Evolutionary conservation across 257 asterid species (phyloP).

Genomic region (Henckelia pumila): DNA sequence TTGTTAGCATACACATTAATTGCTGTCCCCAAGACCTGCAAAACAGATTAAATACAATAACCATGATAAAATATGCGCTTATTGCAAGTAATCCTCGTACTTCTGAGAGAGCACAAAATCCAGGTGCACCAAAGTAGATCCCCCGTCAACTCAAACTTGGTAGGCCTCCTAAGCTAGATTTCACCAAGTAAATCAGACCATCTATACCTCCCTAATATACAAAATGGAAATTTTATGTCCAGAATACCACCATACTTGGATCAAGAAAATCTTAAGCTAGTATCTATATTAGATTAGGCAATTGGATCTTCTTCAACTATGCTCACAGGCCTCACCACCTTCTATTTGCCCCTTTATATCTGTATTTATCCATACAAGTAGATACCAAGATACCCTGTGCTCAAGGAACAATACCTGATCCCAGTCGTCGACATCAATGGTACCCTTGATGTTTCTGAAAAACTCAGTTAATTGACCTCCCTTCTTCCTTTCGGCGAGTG

Average conservation of each 20-base stretch:
- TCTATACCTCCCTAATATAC: neutral
- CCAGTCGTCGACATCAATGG: conserved; percentile 96
- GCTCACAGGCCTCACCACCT: neutral
- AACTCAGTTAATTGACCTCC: conserved; percentile 95
- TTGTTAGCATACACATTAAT: conserved; percentile 93
- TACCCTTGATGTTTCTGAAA: conserved; percentile 90
- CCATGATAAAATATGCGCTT: neutral
- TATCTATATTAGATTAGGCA: neutral
- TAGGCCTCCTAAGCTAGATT: neutral
- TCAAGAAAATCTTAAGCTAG: neutral
- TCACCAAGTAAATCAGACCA: neutral
- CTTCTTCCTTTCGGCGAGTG: conserved; percentile 94
- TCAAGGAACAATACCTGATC: conserved; percentile 59
- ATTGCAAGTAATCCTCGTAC: too few relatives aligned
- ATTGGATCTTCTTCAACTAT: neutral
- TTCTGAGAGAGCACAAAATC: neutral
- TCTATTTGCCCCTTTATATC: neutral
- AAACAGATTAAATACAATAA: conserved; percentile 3
- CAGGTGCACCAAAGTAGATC: neutral
- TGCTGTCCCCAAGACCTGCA: conserved; percentile 95
- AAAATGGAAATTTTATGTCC: neutral
- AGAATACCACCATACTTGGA: neutral
- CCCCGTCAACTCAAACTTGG: neutral
- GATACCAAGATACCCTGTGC: conserved; percentile 10
- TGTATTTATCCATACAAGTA: conserved; percentile 7